Evolutionary conservation across 257 asterid genomes (phyloP), one percentile per base, ranked within the genome.

Genomic region (Lycium ferocissimum): DNA sequence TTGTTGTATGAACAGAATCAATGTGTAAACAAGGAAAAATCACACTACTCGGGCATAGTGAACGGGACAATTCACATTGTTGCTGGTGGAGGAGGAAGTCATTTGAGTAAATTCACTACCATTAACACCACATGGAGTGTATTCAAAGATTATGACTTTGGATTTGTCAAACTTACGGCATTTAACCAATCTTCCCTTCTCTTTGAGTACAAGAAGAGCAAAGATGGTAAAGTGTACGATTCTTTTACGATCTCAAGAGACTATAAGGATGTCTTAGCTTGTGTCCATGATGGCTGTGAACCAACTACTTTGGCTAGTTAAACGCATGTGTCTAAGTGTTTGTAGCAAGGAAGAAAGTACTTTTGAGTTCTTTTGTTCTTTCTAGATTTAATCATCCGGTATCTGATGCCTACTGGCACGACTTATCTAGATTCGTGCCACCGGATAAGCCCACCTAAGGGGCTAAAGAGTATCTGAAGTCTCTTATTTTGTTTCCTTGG

Each of bases 71-170:
- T 97, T 89, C 98, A 97, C 57, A 94, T 97, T 81, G 98, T 92
- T 72, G 98, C 97, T 6, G 98, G 99, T 2, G 98, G 99, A 54
- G 98, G 96, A 22, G 99, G 99, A 3, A 95, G 97, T 6, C 91
- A 97, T 85, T 93, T 97, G 2, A 89, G 98, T 2, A 71, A 83
- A 22, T 97, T 95, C 87, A 86, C 97, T 1, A 59, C 89, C 67
- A 80, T 94, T 65, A 90, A 87, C 80, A 95, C 99, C 0, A 90
- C 82, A n/a, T 97, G 98, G 98, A 95, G 98, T 73, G 65, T 95
- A 14, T 92, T 89, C 86, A 91, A 93, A 70, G 99, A 96, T 84
- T 54, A 70, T 2, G 98, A 96, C 79, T 92, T 89, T 5, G 99
- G 99, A 12, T 96, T 94, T 66, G 95, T 94, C 80, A 96, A 96